A percentile compares a stretch with the other conserved stretches of the same genome.
Conservation (phyloP, 2,329 filamentous ascomycete species). For the Purpureocillium takamizusanense region DNA sequence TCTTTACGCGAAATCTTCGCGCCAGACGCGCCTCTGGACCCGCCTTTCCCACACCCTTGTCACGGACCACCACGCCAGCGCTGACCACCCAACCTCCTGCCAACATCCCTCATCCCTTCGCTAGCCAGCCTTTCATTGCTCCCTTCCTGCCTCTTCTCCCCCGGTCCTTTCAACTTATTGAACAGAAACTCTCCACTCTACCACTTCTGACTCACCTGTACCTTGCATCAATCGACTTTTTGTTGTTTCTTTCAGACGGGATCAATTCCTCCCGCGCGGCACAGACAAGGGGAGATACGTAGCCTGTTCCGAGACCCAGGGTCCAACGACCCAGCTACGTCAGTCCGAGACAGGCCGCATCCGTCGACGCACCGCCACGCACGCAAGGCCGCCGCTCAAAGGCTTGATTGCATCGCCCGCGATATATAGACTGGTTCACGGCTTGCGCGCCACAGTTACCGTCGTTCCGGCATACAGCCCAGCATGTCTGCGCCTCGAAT, state of each 20-base stretch:
- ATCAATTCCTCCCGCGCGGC: too few relatives aligned
- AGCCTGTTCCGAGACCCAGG: too few relatives aligned
- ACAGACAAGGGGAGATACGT: too few relatives aligned
- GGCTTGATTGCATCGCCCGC: too few relatives aligned
- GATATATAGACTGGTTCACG: too few relatives aligned
- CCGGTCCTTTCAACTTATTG: background rate
- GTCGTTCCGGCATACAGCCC: background rate
- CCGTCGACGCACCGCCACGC: too few relatives aligned
- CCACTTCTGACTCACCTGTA: background rate
- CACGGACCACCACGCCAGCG: conserved; percentile 8
- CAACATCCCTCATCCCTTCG: background rate
- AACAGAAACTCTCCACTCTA: background rate
- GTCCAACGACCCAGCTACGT: too few relatives aligned
- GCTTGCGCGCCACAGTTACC: too few relatives aligned
- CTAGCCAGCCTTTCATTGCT: background rate
- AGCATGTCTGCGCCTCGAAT: conserved; percentile 43
- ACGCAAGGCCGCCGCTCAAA: too few relatives aligned
- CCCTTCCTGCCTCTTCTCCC: background rate
- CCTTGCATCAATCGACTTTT: background rate
- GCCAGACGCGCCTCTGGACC: conserved; percentile 5
- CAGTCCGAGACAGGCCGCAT: too few relatives aligned
- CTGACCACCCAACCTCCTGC: background rate
- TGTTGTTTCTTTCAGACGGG: background rate
- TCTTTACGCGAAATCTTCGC: conserved; percentile 22
- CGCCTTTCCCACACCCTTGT: too few relatives aligned